phyloP scores from a whole-genome alignment of 495 filamentous ascomycete species.

The Lasiosphaeria ovina region DNA sequence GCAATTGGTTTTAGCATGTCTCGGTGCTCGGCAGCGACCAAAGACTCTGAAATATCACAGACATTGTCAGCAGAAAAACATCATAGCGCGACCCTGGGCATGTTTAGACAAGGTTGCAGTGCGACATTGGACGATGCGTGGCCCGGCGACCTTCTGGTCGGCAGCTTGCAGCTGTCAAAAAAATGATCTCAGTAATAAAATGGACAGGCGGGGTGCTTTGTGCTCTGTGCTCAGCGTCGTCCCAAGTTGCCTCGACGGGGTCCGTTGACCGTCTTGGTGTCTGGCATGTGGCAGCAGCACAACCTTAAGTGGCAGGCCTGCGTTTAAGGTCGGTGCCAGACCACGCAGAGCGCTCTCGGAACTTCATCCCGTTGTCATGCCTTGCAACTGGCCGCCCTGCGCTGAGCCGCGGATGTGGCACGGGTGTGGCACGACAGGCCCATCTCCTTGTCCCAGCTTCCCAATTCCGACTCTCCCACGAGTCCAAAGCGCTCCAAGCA shows the following conservation, averaged over 20 bases:
- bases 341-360: conserved; percentile 21
- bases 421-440: conserved; percentile 21
- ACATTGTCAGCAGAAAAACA: conserved; percentile 12
- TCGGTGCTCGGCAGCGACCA: conserved; percentile 7
- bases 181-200: neutral
- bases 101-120: conserved; percentile 1
- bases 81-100: conserved; percentile 11
- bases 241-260: conserved; percentile 19
- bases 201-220: neutral
- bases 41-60: conserved; percentile 2
- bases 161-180: conserved; percentile 9
- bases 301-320: conserved; percentile 11
- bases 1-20: neutral
- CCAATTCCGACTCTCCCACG: conserved; percentile 14
- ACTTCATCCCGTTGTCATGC: conserved; percentile 30
- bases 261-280: neutral
- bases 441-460: conserved; percentile 18
- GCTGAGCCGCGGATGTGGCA: conserved; percentile 22
- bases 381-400: conserved; percentile 26
- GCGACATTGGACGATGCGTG: conserved; percentile 10
- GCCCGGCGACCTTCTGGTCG: neutral
- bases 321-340: conserved; percentile 19
- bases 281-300: conserved; percentile 8
- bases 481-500: conserved; percentile 27
- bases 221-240: conserved; percentile 5